Evolutionary conservation across 345 rosid species (phyloP).

Genomic region (Ricinus communis): DNA sequence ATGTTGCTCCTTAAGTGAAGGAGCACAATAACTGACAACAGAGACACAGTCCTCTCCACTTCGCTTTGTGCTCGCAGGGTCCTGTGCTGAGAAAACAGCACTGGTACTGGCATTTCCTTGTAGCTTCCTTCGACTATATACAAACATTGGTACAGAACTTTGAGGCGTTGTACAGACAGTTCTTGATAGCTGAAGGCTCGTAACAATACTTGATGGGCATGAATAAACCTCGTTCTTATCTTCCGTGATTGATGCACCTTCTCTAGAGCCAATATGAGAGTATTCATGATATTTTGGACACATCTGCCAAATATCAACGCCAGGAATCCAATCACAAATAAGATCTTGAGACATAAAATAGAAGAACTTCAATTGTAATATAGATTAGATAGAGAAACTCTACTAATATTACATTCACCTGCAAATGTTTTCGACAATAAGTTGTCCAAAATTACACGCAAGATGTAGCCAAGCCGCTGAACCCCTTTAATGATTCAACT

Average conservation of each 20-base stretch:
- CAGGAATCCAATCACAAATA: constrained; percentile 37
- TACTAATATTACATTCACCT: constrained; percentile 46
- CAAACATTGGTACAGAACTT: constrained; percentile 39
- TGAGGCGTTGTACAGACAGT: constrained; percentile 42
- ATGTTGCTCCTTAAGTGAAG: constrained; percentile 38
- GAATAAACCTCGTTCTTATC: constrained; percentile 34
- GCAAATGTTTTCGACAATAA: background rate
- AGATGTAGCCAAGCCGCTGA: too few relatives aligned
- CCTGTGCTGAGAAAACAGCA: constrained; percentile 31
- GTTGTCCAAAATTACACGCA: too few relatives aligned
- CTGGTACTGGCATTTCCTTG: constrained; percentile 24
- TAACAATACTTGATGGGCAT: constrained; percentile 31
- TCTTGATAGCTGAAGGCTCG: constrained; percentile 42
- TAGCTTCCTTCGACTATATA: constrained; percentile 52
- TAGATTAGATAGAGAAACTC: constrained; percentile 39
- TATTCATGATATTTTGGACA: constrained; percentile 43
- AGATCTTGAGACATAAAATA: constrained; percentile 25
- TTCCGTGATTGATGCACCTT: constrained; percentile 34
- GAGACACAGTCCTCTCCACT: constrained; percentile 39
- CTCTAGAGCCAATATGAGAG: constrained; percentile 35
- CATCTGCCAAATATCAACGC: constrained; percentile 50
- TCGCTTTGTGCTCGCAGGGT: constrained; percentile 36
- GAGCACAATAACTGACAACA: constrained; percentile 42
- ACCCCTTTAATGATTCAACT: too few relatives aligned
- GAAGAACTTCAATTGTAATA: constrained; percentile 39